Evolutionary conservation across 148 eudicot species (phyloP), one percentile per base, ranked within the genome.

Genomic region (Cornus kousa): DNA sequence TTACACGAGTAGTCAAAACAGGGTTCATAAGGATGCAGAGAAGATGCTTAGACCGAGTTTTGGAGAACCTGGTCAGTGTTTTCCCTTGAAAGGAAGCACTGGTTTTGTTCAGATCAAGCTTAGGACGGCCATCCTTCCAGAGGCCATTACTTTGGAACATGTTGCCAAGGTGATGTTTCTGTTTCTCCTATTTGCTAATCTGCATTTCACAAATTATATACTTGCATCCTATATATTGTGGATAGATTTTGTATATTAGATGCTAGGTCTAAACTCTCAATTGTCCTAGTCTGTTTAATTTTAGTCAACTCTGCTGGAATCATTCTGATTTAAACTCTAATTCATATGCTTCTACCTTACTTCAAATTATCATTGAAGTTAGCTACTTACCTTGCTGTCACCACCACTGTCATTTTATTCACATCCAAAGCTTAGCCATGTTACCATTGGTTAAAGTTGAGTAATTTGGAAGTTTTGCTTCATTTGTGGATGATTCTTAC

Each of bases 51-150:
- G 68, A 73, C 98, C 98, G 2, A 93, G 98, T 74, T 96, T 92
- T 77, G 98, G 97, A 50, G 94, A 94, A 83, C 98, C 99, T 65
- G 99, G 98, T 23, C 87, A 88, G 75, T 93, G 98, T 86, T 94
- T 96, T 66, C 86, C 99, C 4, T 77, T 96, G n/a, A 92, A 88
- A 71, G 98, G 99, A 50, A 84, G 84, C 72, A 81, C 75, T 82
- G 99, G 99, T 19, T 96, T 89, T 88, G 94, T 94, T 76, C 73
- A 80, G 64, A 86, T 96, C 33, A 86, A 77, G 83, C 89, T 96
- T 39, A 84, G 95, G 85, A 84, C 90, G 8, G 95, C 94, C 31
- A 90, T 96, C 73, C 79, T 92, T 76, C 98, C 98, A 0, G 95
- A 93, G 82, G 95, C 97, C 16, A 53, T 96, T 28, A 96, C 98